A percentile compares a stretch with the other conserved stretches of the same genome.
Evolutionary conservation across 202 grass and related monocot species (phyloP).

Genomic region (Elaeis oleifera): DNA sequence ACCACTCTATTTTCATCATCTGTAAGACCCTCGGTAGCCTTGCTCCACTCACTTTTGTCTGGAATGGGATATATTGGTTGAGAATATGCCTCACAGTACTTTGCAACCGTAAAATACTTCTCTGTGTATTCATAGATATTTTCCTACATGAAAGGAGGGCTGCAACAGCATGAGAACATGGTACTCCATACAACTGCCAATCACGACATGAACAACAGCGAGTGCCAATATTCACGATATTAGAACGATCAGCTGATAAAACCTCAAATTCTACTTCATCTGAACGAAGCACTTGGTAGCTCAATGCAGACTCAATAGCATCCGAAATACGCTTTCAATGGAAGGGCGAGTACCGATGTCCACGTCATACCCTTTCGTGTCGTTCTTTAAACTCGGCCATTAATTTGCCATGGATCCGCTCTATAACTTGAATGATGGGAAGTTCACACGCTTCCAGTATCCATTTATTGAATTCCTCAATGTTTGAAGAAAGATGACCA

Average conservation of each 20-base stretch:
- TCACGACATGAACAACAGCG: slow-evolving; percentile 12
- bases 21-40: background rate
- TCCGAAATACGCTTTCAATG: slow-evolving; percentile 12
- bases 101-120: slow-evolving; percentile 17
- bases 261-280: slow-evolving; percentile 25
- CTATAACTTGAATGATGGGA: slow-evolving; percentile 25
- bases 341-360: slow-evolving; percentile 8
- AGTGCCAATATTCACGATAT: slow-evolving; percentile 20
- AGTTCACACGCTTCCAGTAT: slow-evolving; percentile 19
- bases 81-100: slow-evolving; percentile 18
- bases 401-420: slow-evolving; percentile 11
- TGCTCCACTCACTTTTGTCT: slow-evolving; percentile 14
- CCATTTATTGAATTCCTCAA: slow-evolving; percentile 14
- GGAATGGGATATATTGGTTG: slow-evolving; percentile 21
- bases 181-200: slow-evolving; percentile 20
- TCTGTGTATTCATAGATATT: slow-evolving; percentile 16
- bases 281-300: slow-evolving; percentile 21
- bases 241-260: slow-evolving; percentile 17
- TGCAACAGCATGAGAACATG: slow-evolving; percentile 20
- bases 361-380: slow-evolving; percentile 3
- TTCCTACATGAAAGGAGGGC: slow-evolving; percentile 19
- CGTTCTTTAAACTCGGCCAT: slow-evolving; percentile 22
- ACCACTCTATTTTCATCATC: background rate
- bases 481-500: slow-evolving; percentile 21
- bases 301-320: slow-evolving; percentile 5